These are phyloP conservation scores for Lophium mytilinum DNA, from an alignment of 495 filamentous ascomycete species.

Conservation along the genomic window DNA sequence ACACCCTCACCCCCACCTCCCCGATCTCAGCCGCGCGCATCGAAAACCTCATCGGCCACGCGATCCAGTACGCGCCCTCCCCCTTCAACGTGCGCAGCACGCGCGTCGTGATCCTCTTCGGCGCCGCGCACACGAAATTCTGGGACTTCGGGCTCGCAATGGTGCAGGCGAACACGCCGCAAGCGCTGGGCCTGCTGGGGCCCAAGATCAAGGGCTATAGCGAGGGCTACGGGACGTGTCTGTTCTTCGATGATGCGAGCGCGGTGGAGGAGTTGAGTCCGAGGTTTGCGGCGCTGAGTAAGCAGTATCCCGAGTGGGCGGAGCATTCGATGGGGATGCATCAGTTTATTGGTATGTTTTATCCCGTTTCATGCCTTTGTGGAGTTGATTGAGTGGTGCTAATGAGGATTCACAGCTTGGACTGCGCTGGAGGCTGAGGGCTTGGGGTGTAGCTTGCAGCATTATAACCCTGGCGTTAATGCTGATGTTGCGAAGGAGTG, in stretches of 20 bases:
- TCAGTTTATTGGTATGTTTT: slow-evolving; percentile 3
- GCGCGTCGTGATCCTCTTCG: slow-evolving; percentile 31
- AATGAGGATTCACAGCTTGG: slow-evolving; percentile 12
- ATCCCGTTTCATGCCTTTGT: not conserved
- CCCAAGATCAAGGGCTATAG: slow-evolving; percentile 16
- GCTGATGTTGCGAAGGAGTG: slow-evolving; percentile 10
- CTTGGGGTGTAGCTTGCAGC: slow-evolving; percentile 14
- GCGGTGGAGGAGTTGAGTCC: slow-evolving; percentile 12
- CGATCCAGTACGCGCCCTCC: slow-evolving; percentile 27
- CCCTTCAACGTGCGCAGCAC: slow-evolving; percentile 31
- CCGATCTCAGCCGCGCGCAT: slow-evolving; percentile 31
- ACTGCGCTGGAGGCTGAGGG: slow-evolving; percentile 17
- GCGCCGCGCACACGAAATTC: slow-evolving; percentile 29
- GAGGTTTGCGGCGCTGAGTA: slow-evolving; percentile 10
- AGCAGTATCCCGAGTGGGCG: slow-evolving; percentile 15
- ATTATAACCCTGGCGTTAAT: slow-evolving; percentile 14
- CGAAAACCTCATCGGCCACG: slow-evolving; percentile 26
- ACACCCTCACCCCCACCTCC: slow-evolving; percentile 26
- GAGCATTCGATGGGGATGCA: slow-evolving; percentile 21
- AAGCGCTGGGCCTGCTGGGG: slow-evolving; percentile 8
- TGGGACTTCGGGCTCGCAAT: slow-evolving; percentile 29
- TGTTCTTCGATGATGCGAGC: slow-evolving; percentile 17
- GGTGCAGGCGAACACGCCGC: slow-evolving; percentile 5
- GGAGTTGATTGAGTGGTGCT: not conserved
- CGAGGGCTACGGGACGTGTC: slow-evolving; percentile 14